phyloP scores from a whole-genome alignment of 2,329 filamentous ascomycete species.

The Triangularia verruculosa region DNA sequence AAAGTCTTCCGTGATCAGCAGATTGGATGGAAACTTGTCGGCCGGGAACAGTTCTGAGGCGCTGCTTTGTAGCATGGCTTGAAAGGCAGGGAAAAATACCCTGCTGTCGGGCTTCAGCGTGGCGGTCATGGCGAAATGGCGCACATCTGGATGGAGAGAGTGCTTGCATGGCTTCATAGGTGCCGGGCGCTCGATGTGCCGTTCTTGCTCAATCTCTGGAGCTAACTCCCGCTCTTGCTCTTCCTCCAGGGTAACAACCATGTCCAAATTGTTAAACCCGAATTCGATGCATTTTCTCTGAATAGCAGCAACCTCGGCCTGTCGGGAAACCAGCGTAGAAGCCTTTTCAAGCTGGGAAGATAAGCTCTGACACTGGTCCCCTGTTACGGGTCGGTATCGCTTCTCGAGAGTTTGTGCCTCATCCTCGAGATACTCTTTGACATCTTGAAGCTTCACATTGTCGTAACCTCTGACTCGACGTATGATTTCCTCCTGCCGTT shows the following conservation, averaged over 20 bases:
- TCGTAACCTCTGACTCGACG: constrained; percentile 24
- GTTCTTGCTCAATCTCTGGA: constrained; percentile 61
- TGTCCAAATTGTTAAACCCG: constrained; percentile 30
- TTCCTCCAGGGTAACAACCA: constrained; percentile 46
- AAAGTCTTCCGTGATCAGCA: constrained; percentile 53
- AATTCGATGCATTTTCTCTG: constrained; percentile 38
- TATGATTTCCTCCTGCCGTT: constrained; percentile 42
- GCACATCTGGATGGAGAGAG: constrained; percentile 42
- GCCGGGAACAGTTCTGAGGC: constrained; percentile 35
- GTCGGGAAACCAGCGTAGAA: not conserved
- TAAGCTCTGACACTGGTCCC: constrained; percentile 5
- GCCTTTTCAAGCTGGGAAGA: constrained; percentile 3
- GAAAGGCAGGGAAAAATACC: constrained; percentile 46
- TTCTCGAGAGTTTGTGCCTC: constrained; percentile 52
- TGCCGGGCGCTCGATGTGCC: constrained; percentile 49
- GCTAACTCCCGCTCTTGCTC: constrained; percentile 68
- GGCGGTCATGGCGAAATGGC: constrained; percentile 39
- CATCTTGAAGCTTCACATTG: not conserved
- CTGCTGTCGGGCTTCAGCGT: constrained; percentile 24
- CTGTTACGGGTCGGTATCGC: constrained; percentile 45
- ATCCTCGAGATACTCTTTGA: constrained; percentile 46
- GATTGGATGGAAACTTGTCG: constrained; percentile 35
- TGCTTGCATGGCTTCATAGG: constrained; percentile 41
- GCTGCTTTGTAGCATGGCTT: constrained; percentile 39
- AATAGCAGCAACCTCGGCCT: constrained; percentile 30